Base-by-base conservation (phyloP, 768 basidiomycete species). In the Leccinum broughii region DNA sequence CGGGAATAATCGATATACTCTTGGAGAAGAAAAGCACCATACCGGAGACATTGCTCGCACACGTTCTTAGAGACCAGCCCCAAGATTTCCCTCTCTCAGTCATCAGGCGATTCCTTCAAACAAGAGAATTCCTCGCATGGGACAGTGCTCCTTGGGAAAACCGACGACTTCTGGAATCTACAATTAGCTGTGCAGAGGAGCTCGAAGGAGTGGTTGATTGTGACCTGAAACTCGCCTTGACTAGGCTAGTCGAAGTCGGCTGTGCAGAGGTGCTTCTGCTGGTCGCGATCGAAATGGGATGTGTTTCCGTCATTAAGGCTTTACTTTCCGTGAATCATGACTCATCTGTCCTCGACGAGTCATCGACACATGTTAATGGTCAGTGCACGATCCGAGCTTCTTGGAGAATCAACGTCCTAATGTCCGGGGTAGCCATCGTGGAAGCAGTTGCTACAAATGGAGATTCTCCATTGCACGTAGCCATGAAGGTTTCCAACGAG, bases 231-330 rank as follows among this genome's bases (percentile, higher is more conserved):
- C n/a, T 39, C 17, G 26, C 9, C 7, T 15, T 24, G 0, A 26
- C 13, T 17, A 50, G 20, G 8, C 57, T 61, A 3, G 34, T 55
- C 3, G 10, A 20, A 11, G 56, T 35, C 14, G 64, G 64, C 6
- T 57, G n/a, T 6, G 56, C 46, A 8, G 54, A 55, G 37, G 9
- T 22, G 0, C 54, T 65, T 20, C 46, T 64, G 7, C 63, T 58
- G 6, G 2, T 54, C 10, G 64, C 64, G 0, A 52, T 59, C n/a
- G 55, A 35, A n/a, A 66, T 32, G 3, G 57, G 57, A 41, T 66
- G 54, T 4, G n/a, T 59, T 4, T 34, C 44, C 1, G 37, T 53
- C 4, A 3, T 61, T 4, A 20, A 14, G 5, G 8, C 37, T 4
- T 22, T 65, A 6, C 34, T 65, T 22, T 2, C 1, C 51, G 2